A percentile compares a stretch with the other conserved stretches of the same genome.
Evolutionary conservation across 2,329 filamentous ascomycete species (phyloP).

Genomic region (Didymella glomerata): DNA sequence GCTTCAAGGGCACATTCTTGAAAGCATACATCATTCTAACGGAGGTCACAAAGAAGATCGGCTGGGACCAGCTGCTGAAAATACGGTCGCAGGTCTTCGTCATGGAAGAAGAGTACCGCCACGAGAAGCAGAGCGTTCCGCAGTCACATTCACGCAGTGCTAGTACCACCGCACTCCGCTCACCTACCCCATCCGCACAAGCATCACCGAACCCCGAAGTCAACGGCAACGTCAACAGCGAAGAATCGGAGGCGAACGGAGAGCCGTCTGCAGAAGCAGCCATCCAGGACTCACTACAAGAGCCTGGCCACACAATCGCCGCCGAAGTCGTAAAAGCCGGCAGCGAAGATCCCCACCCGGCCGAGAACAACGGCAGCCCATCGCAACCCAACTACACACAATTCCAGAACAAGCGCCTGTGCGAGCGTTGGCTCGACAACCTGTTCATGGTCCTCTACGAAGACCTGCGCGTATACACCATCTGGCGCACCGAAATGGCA

Average conservation of each 20-base stretch:
- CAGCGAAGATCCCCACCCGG: conserved; percentile 63
- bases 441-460: conserved; percentile 99
- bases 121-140: conserved; percentile 67
- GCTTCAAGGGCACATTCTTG: conserved; percentile 94
- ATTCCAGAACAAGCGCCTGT: conserved; percentile 96
- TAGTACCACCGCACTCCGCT: conserved; percentile 79
- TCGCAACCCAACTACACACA: conserved; percentile 78
- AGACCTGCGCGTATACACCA: conserved; percentile 96
- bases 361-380: conserved; percentile 59
- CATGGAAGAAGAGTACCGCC: conserved; percentile 98
- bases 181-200: conserved; percentile 57
- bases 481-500: conserved; percentile 98
- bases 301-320: conserved; percentile 79
- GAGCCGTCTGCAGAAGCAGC: conserved; percentile 39
- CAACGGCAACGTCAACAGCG: conserved; percentile 50
- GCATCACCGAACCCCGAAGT: conserved; percentile 46
- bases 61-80: conserved; percentile 95
- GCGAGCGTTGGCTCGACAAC: conserved; percentile 97
- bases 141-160: conserved; percentile 68
- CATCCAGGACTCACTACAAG: conserved; percentile 67
- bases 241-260: conserved; percentile 36
- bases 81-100: conserved; percentile 97
- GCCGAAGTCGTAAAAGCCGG: conserved; percentile 80
- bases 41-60: conserved; percentile 94
- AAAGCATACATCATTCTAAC: conserved; percentile 94